Evolutionary conservation across 2,329 filamentous ascomycete species (phyloP).

Genomic region (Aspergillus luchuensis): DNA sequence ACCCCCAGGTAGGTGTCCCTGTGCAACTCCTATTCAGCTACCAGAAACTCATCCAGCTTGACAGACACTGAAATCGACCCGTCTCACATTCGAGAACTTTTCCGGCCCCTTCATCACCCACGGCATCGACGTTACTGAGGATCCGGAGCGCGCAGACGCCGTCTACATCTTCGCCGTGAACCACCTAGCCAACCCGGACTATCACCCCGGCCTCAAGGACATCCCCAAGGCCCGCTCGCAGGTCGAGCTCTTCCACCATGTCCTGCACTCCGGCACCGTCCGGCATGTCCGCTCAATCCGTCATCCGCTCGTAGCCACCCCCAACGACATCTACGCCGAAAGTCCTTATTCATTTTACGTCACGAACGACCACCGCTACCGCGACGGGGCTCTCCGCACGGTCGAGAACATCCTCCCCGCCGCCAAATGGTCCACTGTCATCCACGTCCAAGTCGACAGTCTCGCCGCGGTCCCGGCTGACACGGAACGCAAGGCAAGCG

Average conservation of each 20-base stretch:
- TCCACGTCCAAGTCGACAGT: slow-evolving; percentile 48
- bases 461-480: slow-evolving; percentile 29
- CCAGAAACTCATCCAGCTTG: neutral
- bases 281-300: slow-evolving; percentile 56
- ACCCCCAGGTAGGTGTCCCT: slow-evolving; percentile 49
- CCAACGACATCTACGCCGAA: slow-evolving; percentile 59
- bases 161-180: slow-evolving; percentile 65
- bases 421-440: slow-evolving; percentile 53
- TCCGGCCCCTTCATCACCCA: slow-evolving; percentile 59
- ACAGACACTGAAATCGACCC: slow-evolving; percentile 50
- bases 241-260: slow-evolving; percentile 61
- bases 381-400: slow-evolving; percentile 49
- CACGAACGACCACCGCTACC: slow-evolving; percentile 62
- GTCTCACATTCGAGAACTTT: slow-evolving; percentile 56
- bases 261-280: slow-evolving; percentile 45
- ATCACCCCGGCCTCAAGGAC: slow-evolving; percentile 25
- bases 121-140: slow-evolving; percentile 61
- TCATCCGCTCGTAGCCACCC: slow-evolving; percentile 57
- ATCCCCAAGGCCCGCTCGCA: slow-evolving; percentile 52
- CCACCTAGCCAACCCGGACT: slow-evolving; percentile 56
- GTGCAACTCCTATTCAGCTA: neutral
- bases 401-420: slow-evolving; percentile 51
- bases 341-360: slow-evolving; percentile 56
- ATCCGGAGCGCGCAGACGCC: slow-evolving; percentile 45
- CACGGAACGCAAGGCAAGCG: slow-evolving; percentile 44